Percentiles rank a stretch among this genome's conserved stretches.
These are phyloP conservation scores for Fagopyrum homotropicum DNA, from an alignment of 148 eudicot species.

Conservation along the genomic window DNA sequence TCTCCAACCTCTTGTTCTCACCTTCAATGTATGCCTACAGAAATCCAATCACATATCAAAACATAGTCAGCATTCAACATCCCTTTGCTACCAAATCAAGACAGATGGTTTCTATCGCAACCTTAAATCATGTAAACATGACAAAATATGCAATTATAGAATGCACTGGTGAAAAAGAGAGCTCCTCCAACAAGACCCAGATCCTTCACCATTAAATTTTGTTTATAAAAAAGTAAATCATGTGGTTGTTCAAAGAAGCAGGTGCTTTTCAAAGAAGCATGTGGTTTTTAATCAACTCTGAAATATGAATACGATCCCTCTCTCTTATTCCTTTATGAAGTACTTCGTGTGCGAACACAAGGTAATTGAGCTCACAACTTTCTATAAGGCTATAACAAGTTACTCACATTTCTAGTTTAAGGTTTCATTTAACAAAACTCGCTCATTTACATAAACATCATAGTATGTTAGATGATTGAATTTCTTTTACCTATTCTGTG, in stretches of 20 bases:
- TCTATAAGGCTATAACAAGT: too few relatives aligned
- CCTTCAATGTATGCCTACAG: constrained; percentile 87
- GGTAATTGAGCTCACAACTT: too few relatives aligned
- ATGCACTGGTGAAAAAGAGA: not conserved
- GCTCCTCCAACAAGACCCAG: not conserved
- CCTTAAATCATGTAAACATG: not conserved
- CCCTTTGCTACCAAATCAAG: not conserved
- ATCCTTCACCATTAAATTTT: not conserved
- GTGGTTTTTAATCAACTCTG: too few relatives aligned
- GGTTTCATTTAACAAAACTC: too few relatives aligned
- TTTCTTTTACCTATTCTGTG: too few relatives aligned
- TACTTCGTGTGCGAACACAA: too few relatives aligned
- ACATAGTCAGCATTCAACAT: not conserved
- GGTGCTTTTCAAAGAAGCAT: too few relatives aligned
- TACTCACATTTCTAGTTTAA: too few relatives aligned
- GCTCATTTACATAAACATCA: too few relatives aligned
- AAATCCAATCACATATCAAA: constrained; percentile 2
- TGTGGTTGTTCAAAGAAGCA: not conserved
- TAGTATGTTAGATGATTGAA: too few relatives aligned
- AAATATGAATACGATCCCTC: too few relatives aligned
- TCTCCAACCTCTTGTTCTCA: constrained; percentile 88
- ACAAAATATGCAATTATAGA: not conserved
- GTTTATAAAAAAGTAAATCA: not conserved
- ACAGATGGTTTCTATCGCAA: not conserved
- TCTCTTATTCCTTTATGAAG: too few relatives aligned